phyloP scores from a whole-genome alignment of 2,329 filamentous ascomycete genomes.

The Colletotrichum destructivum region DNA sequence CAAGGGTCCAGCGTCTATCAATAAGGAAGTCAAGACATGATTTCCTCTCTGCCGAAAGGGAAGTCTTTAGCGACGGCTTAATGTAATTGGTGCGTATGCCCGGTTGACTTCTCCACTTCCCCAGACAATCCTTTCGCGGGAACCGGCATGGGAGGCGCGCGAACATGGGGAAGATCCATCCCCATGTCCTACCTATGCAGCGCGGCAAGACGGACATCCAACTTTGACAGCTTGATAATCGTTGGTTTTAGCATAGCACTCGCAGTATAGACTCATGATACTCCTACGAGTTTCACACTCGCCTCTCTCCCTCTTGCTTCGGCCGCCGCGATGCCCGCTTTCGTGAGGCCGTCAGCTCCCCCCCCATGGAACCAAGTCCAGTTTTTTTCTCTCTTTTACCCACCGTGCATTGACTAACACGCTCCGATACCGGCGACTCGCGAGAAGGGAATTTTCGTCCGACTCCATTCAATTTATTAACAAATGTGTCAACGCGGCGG shows the following conservation, averaged over 20 bases:
- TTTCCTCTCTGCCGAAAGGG: not conserved
- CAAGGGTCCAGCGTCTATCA: not conserved
- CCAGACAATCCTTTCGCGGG: conserved; percentile 10
- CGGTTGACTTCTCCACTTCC: conserved; percentile 7
- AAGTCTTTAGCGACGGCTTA: not conserved
- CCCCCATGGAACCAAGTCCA: not conserved
- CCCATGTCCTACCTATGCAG: not conserved
- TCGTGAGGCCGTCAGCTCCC: not conserved
- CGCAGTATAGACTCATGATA: not conserved
- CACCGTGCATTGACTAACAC: not conserved
- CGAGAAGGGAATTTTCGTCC: not conserved
- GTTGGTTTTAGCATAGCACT: not conserved
- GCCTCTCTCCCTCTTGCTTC: not conserved
- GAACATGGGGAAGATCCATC: not conserved
- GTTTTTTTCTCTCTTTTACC: not conserved
- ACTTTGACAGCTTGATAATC: too few relatives aligned
- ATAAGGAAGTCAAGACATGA: not conserved
- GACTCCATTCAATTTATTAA: conserved; percentile 6
- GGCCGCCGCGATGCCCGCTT: accelerated
- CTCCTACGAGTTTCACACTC: not conserved
- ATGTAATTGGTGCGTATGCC: not conserved
- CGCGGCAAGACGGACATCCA: not conserved
- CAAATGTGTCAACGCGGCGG: not conserved
- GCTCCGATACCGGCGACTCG: conserved; percentile 11
- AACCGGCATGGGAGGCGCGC: not conserved